Base-by-base conservation (phyloP, 2,329 filamentous ascomycete genomes). In the Aspergillus pseudoviridinutans region DNA sequence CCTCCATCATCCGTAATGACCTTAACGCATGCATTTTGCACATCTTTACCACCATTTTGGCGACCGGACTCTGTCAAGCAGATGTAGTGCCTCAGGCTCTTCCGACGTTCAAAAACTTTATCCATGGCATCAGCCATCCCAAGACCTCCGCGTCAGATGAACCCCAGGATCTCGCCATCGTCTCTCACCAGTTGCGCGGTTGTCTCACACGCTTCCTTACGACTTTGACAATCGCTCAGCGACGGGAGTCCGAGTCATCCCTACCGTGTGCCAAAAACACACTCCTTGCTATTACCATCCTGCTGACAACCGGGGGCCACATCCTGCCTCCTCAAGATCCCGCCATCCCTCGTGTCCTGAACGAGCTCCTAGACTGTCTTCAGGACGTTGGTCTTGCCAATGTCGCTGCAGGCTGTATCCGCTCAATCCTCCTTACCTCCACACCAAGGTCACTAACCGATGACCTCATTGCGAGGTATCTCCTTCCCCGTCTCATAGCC, bases 21-120 rank as follows among this genome's bases (percentile, higher is more conserved):
- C 82, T 99, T 6, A 92, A 97, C 70, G 93, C 94, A 42, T 97
- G 93, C 69, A 96, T 97, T 64, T 84, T 99, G 51, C 92, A 99
- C 77, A 96, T 97, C 55, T 97, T 97, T 70, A 89, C 91, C 54
- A 96, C 92, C 0, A 94, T 96, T 57, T 83, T 99, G 12, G 89
- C 90, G 14, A 97, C 92, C 0, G 88, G 90, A 0, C 82, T 86
- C 10, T 97, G 93, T 68, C 95, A 99, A 75, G 85, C 90, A 27
- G 83, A 91, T 41, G 91, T 97, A 32, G 88, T 97, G 1, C 93
- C 94, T 0, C 90, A 95, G 74, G 88, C 92, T 2, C 82, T 99
- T 17, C 91, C 94, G 0, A 95, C 92, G 44, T 87, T 99, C 72
- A 93, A 95, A 73, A 87, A 92, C 29, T 99, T 99, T 73, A 83